Conservation (phyloP, 2,329 filamentous ascomycete genomes). For the Colletotrichum sp. region DNA sequence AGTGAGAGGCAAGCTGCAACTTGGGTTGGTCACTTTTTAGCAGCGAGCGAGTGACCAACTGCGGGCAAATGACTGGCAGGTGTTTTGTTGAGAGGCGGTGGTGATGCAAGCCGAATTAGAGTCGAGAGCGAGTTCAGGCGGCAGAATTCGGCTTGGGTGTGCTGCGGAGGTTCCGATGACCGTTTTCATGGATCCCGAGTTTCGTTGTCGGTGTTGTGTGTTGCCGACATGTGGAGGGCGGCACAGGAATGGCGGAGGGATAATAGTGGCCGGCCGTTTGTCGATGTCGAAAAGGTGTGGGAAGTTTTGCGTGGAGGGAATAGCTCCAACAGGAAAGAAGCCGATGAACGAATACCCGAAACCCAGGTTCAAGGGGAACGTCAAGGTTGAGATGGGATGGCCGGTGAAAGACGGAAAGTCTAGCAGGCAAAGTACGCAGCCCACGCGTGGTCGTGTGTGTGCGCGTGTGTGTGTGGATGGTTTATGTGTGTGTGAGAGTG, state of each 20-base stretch:
- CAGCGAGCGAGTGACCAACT: not conserved
- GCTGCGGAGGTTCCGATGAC: not conserved
- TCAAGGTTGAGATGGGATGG: slow-evolving; percentile 5
- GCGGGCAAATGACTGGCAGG: slow-evolving; percentile 1
- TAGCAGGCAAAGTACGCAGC: not conserved
- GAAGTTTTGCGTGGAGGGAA: not conserved
- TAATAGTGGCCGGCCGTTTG: slow-evolving; percentile 4
- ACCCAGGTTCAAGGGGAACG: not conserved
- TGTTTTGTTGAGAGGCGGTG: slow-evolving; percentile 10
- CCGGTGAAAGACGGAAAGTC: slow-evolving; percentile 2
- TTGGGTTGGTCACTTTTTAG: slow-evolving; percentile 6
- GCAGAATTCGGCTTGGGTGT: not conserved
- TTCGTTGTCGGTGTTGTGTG: not conserved
- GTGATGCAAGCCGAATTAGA: not conserved
- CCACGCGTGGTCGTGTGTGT: not conserved
- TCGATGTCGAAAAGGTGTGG: not conserved
- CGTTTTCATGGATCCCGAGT: slow-evolving; percentile 6
- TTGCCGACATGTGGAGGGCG: slow-evolving; percentile 11
- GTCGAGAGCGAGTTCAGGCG: not conserved
- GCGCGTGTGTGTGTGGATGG: not conserved
- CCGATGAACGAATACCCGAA: not conserved
- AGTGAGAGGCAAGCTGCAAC: slow-evolving; percentile 19
- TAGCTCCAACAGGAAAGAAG: not conserved
- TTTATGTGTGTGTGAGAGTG: not conserved
- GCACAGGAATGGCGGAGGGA: not conserved